Base-by-base conservation (phyloP, 2,329 filamentous ascomycete species). In the Emergomyces pasteurianus region DNA sequence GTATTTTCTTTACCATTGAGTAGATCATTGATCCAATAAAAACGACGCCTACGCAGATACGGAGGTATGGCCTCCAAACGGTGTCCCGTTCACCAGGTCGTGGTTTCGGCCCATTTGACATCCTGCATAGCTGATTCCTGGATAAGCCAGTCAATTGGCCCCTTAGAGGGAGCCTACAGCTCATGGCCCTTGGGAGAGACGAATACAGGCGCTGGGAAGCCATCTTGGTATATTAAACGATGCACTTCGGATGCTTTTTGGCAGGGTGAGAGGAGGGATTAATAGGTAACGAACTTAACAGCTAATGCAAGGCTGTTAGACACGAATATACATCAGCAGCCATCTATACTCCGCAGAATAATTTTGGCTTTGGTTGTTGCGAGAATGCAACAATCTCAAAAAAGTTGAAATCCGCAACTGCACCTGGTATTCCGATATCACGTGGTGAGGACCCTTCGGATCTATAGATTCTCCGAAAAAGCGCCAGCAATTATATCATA, bases 1-100 rank as follows among this genome's bases (percentile, higher is more conserved):
- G 34, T 28, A 52, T 52, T 21, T 52, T 21, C 12, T 40, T 21
- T 75, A 80, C 78, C 78, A 81, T 81, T 53, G 77, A 79, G 68
- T 81, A 81, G 42, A 81, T 73, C 38, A 81, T 66, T 59, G 75
- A 73, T 58, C 74, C 72, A 64, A 80, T 75, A 65, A 81, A 78
- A 14, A 80, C 75, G 56, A 79, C 67, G 14, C 79, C 80, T 63
- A 81, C 65, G 8, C 76, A 74, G 26, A 81, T 72, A 60, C 78
- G 76, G 46, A 79, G 71, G 65, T 79, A 80, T 10, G 79, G 78
- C 57, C 73, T 69, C 69, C 72, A 75, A 46, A 79, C 76, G 21
- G 70, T 72, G 56, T 73, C 72, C 23, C 68, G 64, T 60, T 71
- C 65, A 14, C 66, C 63, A 49, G 67, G 62, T 21, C 58, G 63